Evolutionary conservation across 306 rosid species (phyloP), one percentile per base, ranked within the genome.

Genomic region (Purshia tridentata): DNA sequence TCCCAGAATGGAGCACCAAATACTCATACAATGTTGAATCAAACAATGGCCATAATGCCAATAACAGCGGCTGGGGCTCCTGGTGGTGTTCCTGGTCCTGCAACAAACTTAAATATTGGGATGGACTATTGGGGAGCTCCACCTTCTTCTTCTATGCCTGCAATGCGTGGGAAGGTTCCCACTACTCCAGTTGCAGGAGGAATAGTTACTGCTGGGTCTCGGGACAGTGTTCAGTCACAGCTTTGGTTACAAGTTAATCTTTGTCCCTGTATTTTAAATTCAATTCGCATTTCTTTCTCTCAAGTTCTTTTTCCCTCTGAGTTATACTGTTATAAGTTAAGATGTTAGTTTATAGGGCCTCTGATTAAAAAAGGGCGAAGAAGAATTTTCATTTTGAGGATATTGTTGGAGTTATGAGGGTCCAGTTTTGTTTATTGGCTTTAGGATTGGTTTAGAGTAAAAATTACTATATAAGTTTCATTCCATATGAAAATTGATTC

Each of bases 71-170:
- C 84, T 73, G 98, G 94, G 80, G 85, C 88, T 79, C 90, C 92
- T 56, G 84, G 84, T 55, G 85, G 87, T 46, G 85, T 85, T 84
- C 67, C 98, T 67, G 96, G 98, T 76, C 99, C 97, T 67, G 77
- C 95, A 18, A 94, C 99, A 44, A 94, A 91, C 81, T 83, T 94
- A 66, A 94, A 94, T 76, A 94, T 94, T 69, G 99, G 99, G 82
- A 94, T 91, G 97, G 99, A 94, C 67, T 94, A 94, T 83, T 94
- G 99, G 99, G 91, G 91, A 47, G 73, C 98, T 15, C 91, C 95
- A 49, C 73, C 92, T 67, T 58, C 96, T 56, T 81, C 97, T 44
- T 54, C 81, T 63, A 80, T 91, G 71, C 92, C 99, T 71, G 85
- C 89, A 14, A 10, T 85, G 45, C 85, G 63, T 5, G 93, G 97